These are phyloP conservation scores for Hyphopichia khmerensis DNA, from an alignment of 1,139 yeast genomes.

Conservation along the genomic window DNA sequence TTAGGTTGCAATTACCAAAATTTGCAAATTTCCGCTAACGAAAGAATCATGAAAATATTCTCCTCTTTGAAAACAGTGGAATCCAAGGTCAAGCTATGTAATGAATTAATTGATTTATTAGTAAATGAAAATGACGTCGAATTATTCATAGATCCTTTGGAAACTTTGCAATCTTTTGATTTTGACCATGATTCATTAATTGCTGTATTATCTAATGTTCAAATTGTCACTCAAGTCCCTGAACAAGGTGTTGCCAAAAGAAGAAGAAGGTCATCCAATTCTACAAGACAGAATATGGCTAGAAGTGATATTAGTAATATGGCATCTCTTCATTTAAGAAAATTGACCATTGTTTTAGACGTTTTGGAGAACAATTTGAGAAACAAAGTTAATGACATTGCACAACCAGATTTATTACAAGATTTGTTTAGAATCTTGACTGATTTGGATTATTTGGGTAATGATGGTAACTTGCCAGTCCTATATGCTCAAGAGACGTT, in stretches of 20 bases:
- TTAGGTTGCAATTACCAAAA: slow-evolving; percentile 41
- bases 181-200: slow-evolving; percentile 49
- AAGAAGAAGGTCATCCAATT: slow-evolving; percentile 78
- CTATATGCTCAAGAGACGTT: slow-evolving; percentile 87
- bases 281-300: slow-evolving; percentile 73
- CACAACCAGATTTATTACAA: slow-evolving; percentile 50
- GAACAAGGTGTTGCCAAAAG: slow-evolving; percentile 58
- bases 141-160: slow-evolving; percentile 53
- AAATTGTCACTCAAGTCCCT: slow-evolving; percentile 43
- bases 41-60: slow-evolving; percentile 56
- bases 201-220: slow-evolving; percentile 49
- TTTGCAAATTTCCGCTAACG: slow-evolving; percentile 54
- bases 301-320: slow-evolving; percentile 65
- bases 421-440: slow-evolving; percentile 71
- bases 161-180: slow-evolving; percentile 47
- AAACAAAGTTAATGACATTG: slow-evolving; percentile 20
- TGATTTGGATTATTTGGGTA: slow-evolving; percentile 84
- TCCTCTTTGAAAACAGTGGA: slow-evolving; percentile 52
- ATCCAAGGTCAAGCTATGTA: slow-evolving; percentile 55
- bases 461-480: slow-evolving; percentile 89
- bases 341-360: slow-evolving; percentile 77
- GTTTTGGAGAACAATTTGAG: slow-evolving; percentile 57
- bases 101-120: slow-evolving; percentile 57
- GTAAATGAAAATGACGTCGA: slow-evolving; percentile 33
- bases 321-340: slow-evolving; percentile 77